phyloP scores from a whole-genome alignment of 1,139 yeast genomes.

The Pichia sp. region DNA sequence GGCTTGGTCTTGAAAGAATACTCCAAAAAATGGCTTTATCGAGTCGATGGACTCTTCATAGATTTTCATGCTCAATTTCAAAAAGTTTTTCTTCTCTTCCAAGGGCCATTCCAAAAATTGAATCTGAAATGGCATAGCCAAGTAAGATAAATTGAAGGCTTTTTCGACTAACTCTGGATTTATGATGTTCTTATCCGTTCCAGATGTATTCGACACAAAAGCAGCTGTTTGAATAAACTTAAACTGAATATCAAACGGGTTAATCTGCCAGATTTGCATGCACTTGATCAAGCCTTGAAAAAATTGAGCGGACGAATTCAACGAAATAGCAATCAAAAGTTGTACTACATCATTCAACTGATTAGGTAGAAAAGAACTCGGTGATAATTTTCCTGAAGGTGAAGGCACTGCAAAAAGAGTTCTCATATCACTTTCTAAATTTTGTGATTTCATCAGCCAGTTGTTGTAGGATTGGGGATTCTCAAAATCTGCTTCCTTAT shows the following conservation, averaged over 20 bases:
- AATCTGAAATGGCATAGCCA: constrained; percentile 26
- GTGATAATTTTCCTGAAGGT: background rate
- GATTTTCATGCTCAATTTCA: constrained; percentile 16
- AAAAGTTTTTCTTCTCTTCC: constrained; percentile 14
- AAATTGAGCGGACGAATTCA: constrained; percentile 22
- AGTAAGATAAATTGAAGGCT: constrained; percentile 24
- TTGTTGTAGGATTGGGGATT: constrained; percentile 19
- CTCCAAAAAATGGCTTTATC: constrained; percentile 10
- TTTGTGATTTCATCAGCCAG: constrained; percentile 23
- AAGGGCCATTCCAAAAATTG: constrained; percentile 29
- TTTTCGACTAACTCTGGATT: constrained; percentile 24
- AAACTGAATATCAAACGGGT: constrained; percentile 27
- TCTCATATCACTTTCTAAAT: constrained; percentile 17
- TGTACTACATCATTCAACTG: constrained; percentile 14
- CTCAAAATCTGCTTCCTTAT: constrained; percentile 24
- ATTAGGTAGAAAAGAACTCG: constrained; percentile 13
- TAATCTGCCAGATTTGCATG: constrained; percentile 30
- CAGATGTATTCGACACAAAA: constrained; percentile 1
- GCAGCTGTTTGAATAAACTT: constrained; percentile 15
- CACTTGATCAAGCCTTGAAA: constrained; percentile 27
- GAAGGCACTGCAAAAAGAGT: constrained; percentile 7
- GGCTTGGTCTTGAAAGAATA: constrained; percentile 23
- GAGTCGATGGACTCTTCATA: constrained; percentile 19
- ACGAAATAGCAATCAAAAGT: constrained; percentile 16
- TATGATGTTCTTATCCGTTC: constrained; percentile 2